These are phyloP conservation scores for Debaryomyces tyrocola DNA, from an alignment of 805 yeast species.

Conservation along the genomic window DNA sequence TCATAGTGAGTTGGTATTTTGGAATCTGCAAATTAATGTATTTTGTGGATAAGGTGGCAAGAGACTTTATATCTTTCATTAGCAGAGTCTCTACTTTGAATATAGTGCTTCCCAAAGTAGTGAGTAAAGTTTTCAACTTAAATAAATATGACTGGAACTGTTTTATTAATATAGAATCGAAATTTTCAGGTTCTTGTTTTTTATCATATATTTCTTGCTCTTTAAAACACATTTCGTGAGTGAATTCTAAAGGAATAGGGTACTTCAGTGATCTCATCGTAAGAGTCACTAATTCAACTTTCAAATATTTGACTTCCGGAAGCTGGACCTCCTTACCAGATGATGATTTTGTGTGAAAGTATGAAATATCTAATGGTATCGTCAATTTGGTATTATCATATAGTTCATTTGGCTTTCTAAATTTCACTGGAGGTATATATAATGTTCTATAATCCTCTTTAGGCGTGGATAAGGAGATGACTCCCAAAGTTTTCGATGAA, in stretches of 20 bases:
- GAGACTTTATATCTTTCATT: conserved; percentile 34
- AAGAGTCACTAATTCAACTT: conserved; percentile 36
- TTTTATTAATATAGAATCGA: conserved; percentile 32
- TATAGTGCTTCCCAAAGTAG: conserved; percentile 33
- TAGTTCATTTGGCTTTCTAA: conserved; percentile 13
- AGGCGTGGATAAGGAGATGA: conserved; percentile 36
- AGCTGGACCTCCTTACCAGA: conserved; percentile 5
- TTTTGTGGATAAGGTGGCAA: conserved; percentile 36
- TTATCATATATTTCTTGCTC: conserved; percentile 30
- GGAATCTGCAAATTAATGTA: conserved; percentile 29
- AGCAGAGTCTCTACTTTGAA: conserved; percentile 35
- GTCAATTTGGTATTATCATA: conserved; percentile 16
- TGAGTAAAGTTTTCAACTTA: conserved; percentile 27
- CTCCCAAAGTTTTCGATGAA: conserved; percentile 26
- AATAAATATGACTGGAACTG: conserved; percentile 28
- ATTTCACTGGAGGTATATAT: conserved; percentile 35
- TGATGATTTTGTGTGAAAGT: conserved; percentile 14
- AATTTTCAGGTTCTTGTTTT: conserved; percentile 25
- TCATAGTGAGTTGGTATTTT: conserved; percentile 14
- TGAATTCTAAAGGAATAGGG: conserved; percentile 39
- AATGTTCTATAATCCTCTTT: conserved; percentile 24
- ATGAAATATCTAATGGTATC: conserved; percentile 35
- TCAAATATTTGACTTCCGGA: conserved; percentile 36
- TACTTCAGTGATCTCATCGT: conserved; percentile 35
- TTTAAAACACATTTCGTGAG: conserved; percentile 38